phyloP scores from a whole-genome alignment of 179 eudicot species.

The Silene noctiflora region DNA sequence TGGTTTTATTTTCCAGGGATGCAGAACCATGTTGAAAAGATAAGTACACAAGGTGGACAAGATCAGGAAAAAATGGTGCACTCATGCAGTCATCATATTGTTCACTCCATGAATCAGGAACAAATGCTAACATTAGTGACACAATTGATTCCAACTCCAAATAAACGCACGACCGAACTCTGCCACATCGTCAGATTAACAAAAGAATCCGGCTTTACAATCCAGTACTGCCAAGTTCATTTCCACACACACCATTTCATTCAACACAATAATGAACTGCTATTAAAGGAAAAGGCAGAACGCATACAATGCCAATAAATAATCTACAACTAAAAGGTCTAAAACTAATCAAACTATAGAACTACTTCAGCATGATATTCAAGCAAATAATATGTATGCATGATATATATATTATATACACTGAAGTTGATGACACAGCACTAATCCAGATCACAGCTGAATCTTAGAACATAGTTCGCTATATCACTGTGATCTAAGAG shows the following conservation, averaged over 20 bases:
- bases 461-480: background rate
- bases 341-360: background rate
- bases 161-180: background rate
- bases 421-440: background rate
- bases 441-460: background rate
- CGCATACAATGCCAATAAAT: background rate
- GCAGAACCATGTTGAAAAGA: slow-evolving; percentile 4
- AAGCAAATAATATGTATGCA: background rate
- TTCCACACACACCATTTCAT: background rate
- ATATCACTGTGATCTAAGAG: background rate
- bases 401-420: background rate
- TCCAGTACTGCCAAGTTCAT: background rate
- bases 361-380: slow-evolving; percentile 6
- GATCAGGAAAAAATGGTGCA: background rate
- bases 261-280: background rate
- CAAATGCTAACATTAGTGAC: background rate
- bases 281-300: background rate
- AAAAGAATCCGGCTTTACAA: background rate
- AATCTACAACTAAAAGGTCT: background rate
- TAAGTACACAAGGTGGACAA: slow-evolving; percentile 3
- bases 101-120: background rate
- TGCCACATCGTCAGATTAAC: background rate
- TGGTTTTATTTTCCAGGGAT: background rate
- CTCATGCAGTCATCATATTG: background rate
- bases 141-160: background rate